Conservation (phyloP, 257 asterid species). For the Nyctanthes arbortristis region DNA sequence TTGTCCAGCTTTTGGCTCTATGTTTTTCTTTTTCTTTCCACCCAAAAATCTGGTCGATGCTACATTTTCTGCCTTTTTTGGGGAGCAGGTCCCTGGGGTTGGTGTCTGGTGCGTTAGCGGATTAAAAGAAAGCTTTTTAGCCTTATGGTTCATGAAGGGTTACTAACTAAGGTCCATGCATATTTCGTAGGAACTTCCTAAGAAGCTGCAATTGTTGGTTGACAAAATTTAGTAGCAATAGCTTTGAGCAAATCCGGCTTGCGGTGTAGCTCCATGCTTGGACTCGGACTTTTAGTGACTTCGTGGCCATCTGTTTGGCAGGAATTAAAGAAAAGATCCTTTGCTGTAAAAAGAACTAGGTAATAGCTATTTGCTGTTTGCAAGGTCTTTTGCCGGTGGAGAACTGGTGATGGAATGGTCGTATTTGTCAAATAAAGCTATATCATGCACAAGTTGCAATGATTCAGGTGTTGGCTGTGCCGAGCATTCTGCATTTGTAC, state of each 20-base stretch:
- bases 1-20: too few species aligned
- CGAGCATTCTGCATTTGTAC: background rate
- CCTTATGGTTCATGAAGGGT: background rate
- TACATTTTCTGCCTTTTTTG: background rate
- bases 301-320: too few species aligned
- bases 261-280: too few species aligned
- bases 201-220: too few species aligned
- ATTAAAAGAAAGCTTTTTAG: background rate
- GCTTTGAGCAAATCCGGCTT: too few species aligned
- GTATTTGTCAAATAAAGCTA: background rate
- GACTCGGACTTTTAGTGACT: too few species aligned
- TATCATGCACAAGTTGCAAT: background rate
- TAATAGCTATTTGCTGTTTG: background rate
- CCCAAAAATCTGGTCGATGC: background rate
- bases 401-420: background rate
- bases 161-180: background rate
- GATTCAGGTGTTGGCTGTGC: background rate
- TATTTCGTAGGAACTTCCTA: too few species aligned
- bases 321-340: too few species aligned
- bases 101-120: too few species aligned
- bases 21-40: too few species aligned
- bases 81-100: background rate
- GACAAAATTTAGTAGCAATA: too few species aligned
- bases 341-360: background rate
- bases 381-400: background rate